Evolutionary conservation across 495 filamentous ascomycete species (phyloP), one percentile per base, ranked within the genome.

Genomic region (Thermochaetoides thermophila): DNA sequence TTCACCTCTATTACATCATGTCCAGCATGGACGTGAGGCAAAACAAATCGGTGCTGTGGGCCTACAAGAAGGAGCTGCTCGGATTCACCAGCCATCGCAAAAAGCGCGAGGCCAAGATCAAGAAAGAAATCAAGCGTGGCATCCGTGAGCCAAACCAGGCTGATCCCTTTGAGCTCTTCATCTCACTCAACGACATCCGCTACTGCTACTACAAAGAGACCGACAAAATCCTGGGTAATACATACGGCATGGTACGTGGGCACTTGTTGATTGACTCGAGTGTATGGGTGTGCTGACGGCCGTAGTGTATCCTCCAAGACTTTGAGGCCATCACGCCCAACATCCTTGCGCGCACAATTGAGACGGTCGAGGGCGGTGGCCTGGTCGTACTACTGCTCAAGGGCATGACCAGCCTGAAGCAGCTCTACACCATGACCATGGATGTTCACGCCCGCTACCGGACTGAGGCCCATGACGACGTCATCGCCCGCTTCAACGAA

Each of bases 161-260:
- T 48, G 91, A 96, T 48, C 81, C 91, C 1, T 99, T 99, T 61
- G 91, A 99, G 63, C 69, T 96, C 40, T 99, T 99, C 61, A 78
- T 99, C 52, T 85, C 83, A 13, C 73, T 94, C 35, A 81, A 94
- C 57, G 84, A 94, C 52, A 93, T 99, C 46, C 82, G 91, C 44
- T 99, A 96, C 72, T 82, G 87, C 24, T 99, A 93, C 68, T 99
- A 99, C 66, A 99, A 99, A 60, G 91, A 99, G 59, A 96, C 91
- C n/a, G 91, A 99, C 39, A 94, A 93, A 64, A 96, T 99, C 50
- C 58, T 99, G 24, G 91, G 91, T 43, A 94, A 96, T 57, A 99
- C 91, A 19, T 99, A 87, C 52, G 89, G 91, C 42, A 96, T 96
- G 81, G 54, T 55, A 27, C 46, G 53, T 42, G 26, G 21, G 6